These are phyloP conservation scores for Aplosporella prunicola DNA, from an alignment of 2,329 filamentous ascomycete genomes.

Conservation along the genomic window DNA sequence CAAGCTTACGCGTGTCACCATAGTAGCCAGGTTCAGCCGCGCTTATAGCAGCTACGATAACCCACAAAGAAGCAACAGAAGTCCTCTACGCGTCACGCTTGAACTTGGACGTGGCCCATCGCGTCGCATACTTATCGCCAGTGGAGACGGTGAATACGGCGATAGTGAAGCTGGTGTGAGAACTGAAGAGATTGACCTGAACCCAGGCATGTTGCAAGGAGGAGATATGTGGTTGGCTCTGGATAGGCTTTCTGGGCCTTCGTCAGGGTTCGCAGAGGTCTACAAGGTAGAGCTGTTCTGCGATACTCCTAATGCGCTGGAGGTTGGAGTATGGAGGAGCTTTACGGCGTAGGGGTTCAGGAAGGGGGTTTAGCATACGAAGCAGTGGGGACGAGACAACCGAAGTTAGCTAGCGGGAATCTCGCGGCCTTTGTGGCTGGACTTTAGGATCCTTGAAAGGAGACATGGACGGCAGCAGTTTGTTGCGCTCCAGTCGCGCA, in stretches of 20 bases:
- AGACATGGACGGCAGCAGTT: too few relatives aligned
- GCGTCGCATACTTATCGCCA: slow-evolving; percentile 54
- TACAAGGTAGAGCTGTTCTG: slow-evolving; percentile 42
- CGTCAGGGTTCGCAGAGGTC: slow-evolving; percentile 36
- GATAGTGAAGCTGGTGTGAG: slow-evolving; percentile 57
- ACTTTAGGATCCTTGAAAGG: too few relatives aligned
- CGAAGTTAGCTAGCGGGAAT: too few relatives aligned
- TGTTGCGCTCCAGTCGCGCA: too few relatives aligned
- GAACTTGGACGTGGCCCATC: slow-evolving; percentile 65
- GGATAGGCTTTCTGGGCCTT: slow-evolving; percentile 61
- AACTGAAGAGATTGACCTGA: slow-evolving; percentile 65
- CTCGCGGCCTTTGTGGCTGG: too few relatives aligned
- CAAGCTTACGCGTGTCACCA: slow-evolving; percentile 52
- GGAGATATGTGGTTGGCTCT: slow-evolving; percentile 70
- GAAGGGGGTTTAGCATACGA: too few relatives aligned
- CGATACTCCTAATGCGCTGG: slow-evolving; percentile 36
- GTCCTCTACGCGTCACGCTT: slow-evolving; percentile 59
- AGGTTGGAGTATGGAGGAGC: slow-evolving; percentile 36
- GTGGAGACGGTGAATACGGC: slow-evolving; percentile 63
- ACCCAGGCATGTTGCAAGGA: slow-evolving; percentile 44
- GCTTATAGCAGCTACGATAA: slow-evolving; percentile 12
- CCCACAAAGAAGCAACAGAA: slow-evolving; percentile 23
- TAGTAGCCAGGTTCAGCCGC: slow-evolving; percentile 42
- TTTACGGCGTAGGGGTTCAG: too few relatives aligned
- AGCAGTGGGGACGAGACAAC: too few relatives aligned